Conservation (phyloP, 352 stramenopile genomes). For the Pythium sukuiense region DNA sequence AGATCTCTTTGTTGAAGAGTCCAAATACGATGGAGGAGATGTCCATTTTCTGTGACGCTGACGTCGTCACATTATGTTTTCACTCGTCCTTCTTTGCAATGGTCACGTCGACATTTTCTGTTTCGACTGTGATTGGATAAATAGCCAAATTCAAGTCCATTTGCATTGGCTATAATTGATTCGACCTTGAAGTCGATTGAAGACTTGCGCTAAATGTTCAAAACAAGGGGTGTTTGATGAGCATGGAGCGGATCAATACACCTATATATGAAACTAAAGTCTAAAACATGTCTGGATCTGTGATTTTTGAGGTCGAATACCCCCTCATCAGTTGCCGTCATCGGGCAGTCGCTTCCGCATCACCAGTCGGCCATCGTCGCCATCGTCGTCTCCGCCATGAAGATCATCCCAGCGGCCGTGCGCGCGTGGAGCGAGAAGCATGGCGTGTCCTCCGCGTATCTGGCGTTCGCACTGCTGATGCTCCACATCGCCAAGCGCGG, state of each 20-base stretch:
- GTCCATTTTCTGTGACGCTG: constrained; percentile 29
- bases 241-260: neutral
- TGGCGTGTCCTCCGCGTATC: constrained; percentile 27
- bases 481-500: constrained; percentile 29
- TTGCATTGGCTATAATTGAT: neutral
- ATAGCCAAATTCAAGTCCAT: neutral
- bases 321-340: neutral
- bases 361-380: constrained; percentile 2
- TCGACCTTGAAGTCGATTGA: neutral
- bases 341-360: neutral
- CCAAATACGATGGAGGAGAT: neutral
- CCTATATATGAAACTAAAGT: neutral
- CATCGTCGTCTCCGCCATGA: constrained; percentile 13
- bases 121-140: constrained; percentile 5
- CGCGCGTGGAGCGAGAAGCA: constrained; percentile 22
- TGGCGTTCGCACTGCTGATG: constrained; percentile 30
- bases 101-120: constrained; percentile 16
- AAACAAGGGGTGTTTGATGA: constrained; percentile 8
- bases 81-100: constrained; percentile 15
- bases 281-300: neutral
- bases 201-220: neutral
- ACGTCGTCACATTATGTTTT: constrained; percentile 20
- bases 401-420: constrained; percentile 25
- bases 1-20: too few relatives aligned
- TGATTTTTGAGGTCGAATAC: neutral